Base-by-base conservation (phyloP, 306 rosid genomes). In the Carpinus fangiana region DNA sequence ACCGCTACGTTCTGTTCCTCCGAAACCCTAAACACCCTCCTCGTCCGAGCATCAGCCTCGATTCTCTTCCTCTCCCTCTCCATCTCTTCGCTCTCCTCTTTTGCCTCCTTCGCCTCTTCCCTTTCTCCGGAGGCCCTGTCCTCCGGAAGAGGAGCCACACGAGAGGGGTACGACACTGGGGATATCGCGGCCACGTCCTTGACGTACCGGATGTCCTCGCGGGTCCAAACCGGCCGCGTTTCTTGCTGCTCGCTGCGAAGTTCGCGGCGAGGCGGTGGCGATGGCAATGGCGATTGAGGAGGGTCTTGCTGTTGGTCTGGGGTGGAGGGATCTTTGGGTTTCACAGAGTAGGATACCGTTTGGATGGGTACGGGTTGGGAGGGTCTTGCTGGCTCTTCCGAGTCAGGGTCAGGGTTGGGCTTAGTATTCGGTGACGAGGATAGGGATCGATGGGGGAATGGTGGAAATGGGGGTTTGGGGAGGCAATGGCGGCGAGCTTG, bases 121-220 rank as follows among this genome's bases (percentile, higher is more conserved):
- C 38, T 65, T 7, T 36, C 81, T 9, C 71, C 81, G 14, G 84
- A 23, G 1, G 0, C 78, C 79, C 21, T 92, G 73, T 89, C 88
- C 38, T 90, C 99, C 20, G 98, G 99, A 10, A 95, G 88, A 10
- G 97, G 98, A 20, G 98, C 99, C 51, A 90, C 96, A 1, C 91
- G 86, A 2, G 73, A 0, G 2, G 92, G 78, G 70, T 94, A 92
- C 13, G 96, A 86, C 41, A 91, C 96, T 4, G 90, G 90, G 12
- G 86, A 2, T n/a, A 90, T 76, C 4, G 90, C 77, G 3, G 95
- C 90, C 28, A 62, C 83, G 36, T 92, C 92, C 82, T 88, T 89
- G 47, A 94, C 84, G 69, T 88, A 94, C 3, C 98, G 89, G 57
- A 82, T 17, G 9, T 94, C 98, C 52, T 94, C 91, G 8, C 98